Percentiles rank a stretch among this genome's conserved stretches.
phyloP scores from a whole-genome alignment of 1,284 basidiomycete genomes.

The Neolentinus lepideus region DNA sequence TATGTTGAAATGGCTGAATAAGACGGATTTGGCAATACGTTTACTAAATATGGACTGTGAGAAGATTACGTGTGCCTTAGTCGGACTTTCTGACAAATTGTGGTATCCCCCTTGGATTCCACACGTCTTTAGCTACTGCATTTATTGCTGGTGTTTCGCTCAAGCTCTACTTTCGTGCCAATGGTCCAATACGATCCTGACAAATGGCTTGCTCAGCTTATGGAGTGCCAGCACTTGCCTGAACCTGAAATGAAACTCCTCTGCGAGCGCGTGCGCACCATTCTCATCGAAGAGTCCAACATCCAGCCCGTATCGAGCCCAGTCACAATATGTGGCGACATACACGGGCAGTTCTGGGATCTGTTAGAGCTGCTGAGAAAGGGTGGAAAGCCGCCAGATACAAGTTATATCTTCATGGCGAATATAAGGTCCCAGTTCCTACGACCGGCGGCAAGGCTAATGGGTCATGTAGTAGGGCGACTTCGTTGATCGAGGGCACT shows the following conservation, averaged over 20 bases:
- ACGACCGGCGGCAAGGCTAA: neutral
- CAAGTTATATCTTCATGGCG: slow-evolving; percentile 98
- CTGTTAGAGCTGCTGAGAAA: slow-evolving; percentile 85
- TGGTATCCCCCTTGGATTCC: too few species aligned
- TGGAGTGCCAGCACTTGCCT: slow-evolving; percentile 81
- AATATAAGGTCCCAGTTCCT: slow-evolving; percentile 37
- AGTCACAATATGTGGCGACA: slow-evolving; percentile 91
- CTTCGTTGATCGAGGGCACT: slow-evolving; percentile 96
- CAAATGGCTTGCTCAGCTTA: slow-evolving; percentile 74
- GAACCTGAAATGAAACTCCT: slow-evolving; percentile 89
- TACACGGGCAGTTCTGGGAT: slow-evolving; percentile 97
- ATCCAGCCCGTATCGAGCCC: slow-evolving; percentile 90
- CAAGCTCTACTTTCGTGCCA: too few species aligned
- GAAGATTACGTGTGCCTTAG: too few species aligned
- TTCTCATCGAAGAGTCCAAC: slow-evolving; percentile 92
- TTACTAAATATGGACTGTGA: too few species aligned
- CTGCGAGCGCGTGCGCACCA: slow-evolving; percentile 78
- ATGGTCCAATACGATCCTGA: slow-evolving; percentile 50
- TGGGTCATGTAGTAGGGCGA: slow-evolving; percentile 63
- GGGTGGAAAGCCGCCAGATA: slow-evolving; percentile 84
- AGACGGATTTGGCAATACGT: too few species aligned
- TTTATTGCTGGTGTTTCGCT: too few species aligned
- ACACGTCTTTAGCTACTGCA: too few species aligned
- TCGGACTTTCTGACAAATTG: too few species aligned
- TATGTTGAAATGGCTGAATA: too few species aligned